Evolutionary conservation across 2,329 filamentous ascomycete species (phyloP).

Genomic region (Aspergillus aculeatinus): DNA sequence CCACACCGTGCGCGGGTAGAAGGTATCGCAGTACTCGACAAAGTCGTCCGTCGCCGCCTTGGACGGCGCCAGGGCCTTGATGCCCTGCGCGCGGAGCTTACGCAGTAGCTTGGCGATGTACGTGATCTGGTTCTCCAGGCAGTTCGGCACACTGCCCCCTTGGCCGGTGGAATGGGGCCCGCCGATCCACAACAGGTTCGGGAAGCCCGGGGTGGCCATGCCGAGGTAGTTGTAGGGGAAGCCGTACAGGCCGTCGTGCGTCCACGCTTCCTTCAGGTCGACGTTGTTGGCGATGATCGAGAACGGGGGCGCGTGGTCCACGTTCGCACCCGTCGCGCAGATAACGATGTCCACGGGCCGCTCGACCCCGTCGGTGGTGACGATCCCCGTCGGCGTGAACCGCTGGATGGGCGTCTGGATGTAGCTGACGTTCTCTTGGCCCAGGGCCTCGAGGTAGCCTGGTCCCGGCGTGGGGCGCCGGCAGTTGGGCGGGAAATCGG

Average conservation of each 20-base stretch:
- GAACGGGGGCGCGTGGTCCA: conserved; percentile 60
- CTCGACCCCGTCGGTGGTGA: conserved; percentile 57
- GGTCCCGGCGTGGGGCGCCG: conserved; percentile 65
- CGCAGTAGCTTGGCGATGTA: conserved; percentile 67
- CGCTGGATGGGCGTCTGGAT: conserved; percentile 57
- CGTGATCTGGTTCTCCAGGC: conserved; percentile 64
- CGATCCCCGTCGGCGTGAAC: conserved; percentile 61
- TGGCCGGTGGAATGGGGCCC: conserved; percentile 61
- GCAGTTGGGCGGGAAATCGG: conserved; percentile 65
- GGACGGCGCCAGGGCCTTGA: conserved; percentile 60
- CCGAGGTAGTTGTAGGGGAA: conserved; percentile 70
- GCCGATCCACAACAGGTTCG: conserved; percentile 65
- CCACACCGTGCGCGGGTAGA: conserved; percentile 53
- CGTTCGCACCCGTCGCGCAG: conserved; percentile 67
- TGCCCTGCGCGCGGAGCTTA: conserved; percentile 65
- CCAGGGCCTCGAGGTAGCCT: conserved; percentile 65
- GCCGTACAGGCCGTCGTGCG: conserved; percentile 54
- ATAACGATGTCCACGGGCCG: conserved; percentile 64
- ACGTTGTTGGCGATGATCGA: conserved; percentile 56
- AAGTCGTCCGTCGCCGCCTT: conserved; percentile 61
- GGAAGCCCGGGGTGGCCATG: conserved; percentile 62
- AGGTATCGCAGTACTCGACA: conserved; percentile 46
- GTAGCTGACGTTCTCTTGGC: conserved; percentile 61
- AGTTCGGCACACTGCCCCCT: conserved; percentile 66
- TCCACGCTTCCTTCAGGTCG: conserved; percentile 59